These are phyloP conservation scores for Grosmannia huntii DNA, from an alignment of 2,329 filamentous ascomycete species.

Conservation along the genomic window DNA sequence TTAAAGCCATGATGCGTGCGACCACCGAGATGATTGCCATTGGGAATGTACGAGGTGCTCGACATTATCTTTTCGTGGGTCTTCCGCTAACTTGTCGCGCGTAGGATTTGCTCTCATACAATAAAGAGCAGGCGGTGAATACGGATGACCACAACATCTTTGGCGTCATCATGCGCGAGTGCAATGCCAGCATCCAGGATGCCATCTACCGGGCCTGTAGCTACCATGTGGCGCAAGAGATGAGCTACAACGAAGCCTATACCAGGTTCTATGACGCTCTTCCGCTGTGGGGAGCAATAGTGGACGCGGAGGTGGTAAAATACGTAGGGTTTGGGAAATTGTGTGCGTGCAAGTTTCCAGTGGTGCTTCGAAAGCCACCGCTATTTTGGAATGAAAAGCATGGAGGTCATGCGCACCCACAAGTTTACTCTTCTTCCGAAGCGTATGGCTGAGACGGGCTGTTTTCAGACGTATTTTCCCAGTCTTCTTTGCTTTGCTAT, in stretches of 20 bases:
- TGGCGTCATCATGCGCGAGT: constrained; percentile 15
- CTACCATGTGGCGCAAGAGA: constrained; percentile 4
- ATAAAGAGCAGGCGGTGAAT: constrained; percentile 16
- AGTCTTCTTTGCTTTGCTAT: too few relatives aligned
- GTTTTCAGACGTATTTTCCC: too few relatives aligned
- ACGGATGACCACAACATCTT: constrained; percentile 20
- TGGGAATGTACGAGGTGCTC: constrained; percentile 14
- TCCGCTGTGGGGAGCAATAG: constrained; percentile 8
- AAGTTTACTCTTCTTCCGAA: too few relatives aligned
- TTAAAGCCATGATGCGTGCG: constrained; percentile 12
- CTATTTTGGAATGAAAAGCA: constrained; percentile 10
- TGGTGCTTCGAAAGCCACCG: constrained; percentile 15
- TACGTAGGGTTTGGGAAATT: constrained; percentile 14
- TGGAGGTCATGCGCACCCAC: not conserved
- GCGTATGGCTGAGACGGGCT: not conserved
- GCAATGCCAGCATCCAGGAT: constrained; percentile 6
- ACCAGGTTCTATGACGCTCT: not conserved
- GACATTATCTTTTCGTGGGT: not conserved
- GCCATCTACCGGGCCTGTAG: constrained; percentile 9
- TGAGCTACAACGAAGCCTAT: constrained; percentile 10
- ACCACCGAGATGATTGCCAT: constrained; percentile 16
- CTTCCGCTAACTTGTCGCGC: not conserved
- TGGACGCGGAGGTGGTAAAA: constrained; percentile 7
- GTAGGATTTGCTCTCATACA: constrained; percentile 18
- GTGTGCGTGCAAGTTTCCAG: constrained; percentile 13